These are phyloP conservation scores for Leishmania turanica DNA, from an alignment of 208 protist genomes.

Conservation along the genomic window DNA sequence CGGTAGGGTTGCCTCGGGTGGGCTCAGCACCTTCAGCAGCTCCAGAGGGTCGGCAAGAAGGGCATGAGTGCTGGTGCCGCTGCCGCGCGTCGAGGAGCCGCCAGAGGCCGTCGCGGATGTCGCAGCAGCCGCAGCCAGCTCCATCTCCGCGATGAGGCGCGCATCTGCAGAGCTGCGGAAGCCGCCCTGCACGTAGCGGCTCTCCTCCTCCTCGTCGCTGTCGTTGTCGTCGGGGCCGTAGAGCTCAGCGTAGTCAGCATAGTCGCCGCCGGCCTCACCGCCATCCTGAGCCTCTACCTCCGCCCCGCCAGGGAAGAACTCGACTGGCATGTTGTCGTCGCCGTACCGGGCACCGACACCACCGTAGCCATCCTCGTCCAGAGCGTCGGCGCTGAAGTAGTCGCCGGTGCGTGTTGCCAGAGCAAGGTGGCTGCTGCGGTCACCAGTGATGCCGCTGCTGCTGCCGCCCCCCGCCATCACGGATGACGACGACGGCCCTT, in stretches of 20 bases:
- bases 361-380: conserved; percentile 4
- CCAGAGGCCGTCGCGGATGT: conserved; percentile 1
- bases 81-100: conserved; percentile 26
- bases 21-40: conserved; percentile 55
- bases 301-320: conserved; percentile 76
- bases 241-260: conserved; percentile 38
- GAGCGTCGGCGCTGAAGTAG: neutral
- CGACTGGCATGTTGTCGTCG: conserved; percentile 68
- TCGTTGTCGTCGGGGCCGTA: conserved; percentile 40
- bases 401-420: conserved; percentile 1
- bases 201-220: conserved; percentile 36
- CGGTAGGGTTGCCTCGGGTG: conserved; percentile 68
- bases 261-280: conserved; percentile 54
- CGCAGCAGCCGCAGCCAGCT: conserved; percentile 29
- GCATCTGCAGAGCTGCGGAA: conserved; percentile 30
- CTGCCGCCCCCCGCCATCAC: neutral
- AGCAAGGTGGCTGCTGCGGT: conserved; percentile 1
- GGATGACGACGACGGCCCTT: conserved; percentile 13
- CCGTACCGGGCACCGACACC: neutral
- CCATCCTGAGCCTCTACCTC: conserved; percentile 58
- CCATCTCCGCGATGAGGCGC: conserved; percentile 53
- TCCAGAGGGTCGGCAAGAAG: conserved; percentile 30
- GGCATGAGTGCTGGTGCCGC: conserved; percentile 13
- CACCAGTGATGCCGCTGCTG: conserved; percentile 14
- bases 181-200: conserved; percentile 33